Evolutionary conservation across 2,329 filamentous ascomycete species (phyloP), one percentile per base, ranked within the genome.

Genomic region (Chaetothyriales sp.): DNA sequence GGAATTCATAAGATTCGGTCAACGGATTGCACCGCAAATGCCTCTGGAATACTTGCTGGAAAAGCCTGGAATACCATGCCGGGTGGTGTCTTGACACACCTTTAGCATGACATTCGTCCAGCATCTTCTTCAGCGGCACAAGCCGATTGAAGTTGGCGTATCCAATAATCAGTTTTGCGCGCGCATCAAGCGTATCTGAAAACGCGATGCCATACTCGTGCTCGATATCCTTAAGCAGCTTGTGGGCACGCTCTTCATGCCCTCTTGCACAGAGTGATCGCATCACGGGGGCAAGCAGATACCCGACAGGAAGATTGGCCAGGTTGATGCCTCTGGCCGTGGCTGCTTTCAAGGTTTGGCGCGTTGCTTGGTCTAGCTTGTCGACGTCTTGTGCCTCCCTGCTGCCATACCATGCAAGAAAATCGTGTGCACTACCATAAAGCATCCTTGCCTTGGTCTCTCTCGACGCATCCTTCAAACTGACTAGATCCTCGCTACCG

Each of bases 71-170:
- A 44, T 48, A 57, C 10, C 51, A 20, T 9, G 42, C 22, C 10
- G 51, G 53, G 10, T 60, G 57, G 15, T 58, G 56, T 5, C 53
- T 55, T 10, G 65, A 64, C 28, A 66, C 51, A 4, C 62, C 61
- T 6, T 63, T 60, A 7, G 61, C 55, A 45, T 68, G 64, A 60
- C 71, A 66, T 44, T 65, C 62, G 43, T 63, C 52, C 46, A 72
- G 53, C n/a, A 62, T 65, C n/a, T 52, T 54, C 46, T 67, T 47
- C 8, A 32, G 20, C 18, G 45, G 26, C 12, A 9, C 28, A 22
- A 22, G 28, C 12, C 28, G 6, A 18, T 47, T 22, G 18, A 12
- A 18, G 9, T 18, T 47, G 18, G 45, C 45, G 26, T 47, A 47
- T 32, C 20, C 45, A 32, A 47, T 39, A 39, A 39, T 39, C 4